Evolutionary conservation across 768 basidiomycete species (phyloP), one percentile per base, ranked within the genome.

Genomic region (Naganishia antarctica): DNA sequence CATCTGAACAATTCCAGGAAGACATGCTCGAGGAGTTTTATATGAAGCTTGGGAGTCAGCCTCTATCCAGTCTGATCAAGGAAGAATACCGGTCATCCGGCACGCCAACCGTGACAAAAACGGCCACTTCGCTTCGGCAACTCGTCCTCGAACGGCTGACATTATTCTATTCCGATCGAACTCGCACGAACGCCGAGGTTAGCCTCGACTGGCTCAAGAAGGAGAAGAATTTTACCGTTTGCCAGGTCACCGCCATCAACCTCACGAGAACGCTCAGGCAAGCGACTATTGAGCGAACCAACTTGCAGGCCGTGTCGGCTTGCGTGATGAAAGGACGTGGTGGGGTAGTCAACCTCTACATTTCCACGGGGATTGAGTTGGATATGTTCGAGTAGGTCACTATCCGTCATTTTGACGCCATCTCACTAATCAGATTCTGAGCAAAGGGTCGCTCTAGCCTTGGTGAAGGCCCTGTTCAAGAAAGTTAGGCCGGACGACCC

Each of bases 21-120:
- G 91, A 94, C 69, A 81, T 90, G 8, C 81, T 98, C 12, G 94
- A 98, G 88, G 88, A 78, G 1, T 89, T 98, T 72, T 97, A 96
- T 70, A 74, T 80, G 0, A 78, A 80, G 23, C 82, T 98, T 11
- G 94, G 94, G 3, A 88, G 87, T 3, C 83, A 81, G 32, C 82
- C 84, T 4, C 81, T 98, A 26, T 88, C 87, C 64, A 79, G 80
- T 13, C 79, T 91, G 16, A 84, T 97, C 44, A 83, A 83, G 66
- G 90, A 93, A 70, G 87, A 89, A 32, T 88, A 90, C 70, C 82
- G 84, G 13, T 59, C 40, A 21, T 58, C 59, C 25, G 32, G 48
- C 41, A 66, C 32, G 18, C 65, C 5, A 41, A 37, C 12, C 60
- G 68, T 29, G 68, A 18, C 64, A 53, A 12, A 65, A 68, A 34